These are phyloP conservation scores for Huiozyma naganishii DNA, from an alignment of 805 yeast species.

Conservation along the genomic window DNA sequence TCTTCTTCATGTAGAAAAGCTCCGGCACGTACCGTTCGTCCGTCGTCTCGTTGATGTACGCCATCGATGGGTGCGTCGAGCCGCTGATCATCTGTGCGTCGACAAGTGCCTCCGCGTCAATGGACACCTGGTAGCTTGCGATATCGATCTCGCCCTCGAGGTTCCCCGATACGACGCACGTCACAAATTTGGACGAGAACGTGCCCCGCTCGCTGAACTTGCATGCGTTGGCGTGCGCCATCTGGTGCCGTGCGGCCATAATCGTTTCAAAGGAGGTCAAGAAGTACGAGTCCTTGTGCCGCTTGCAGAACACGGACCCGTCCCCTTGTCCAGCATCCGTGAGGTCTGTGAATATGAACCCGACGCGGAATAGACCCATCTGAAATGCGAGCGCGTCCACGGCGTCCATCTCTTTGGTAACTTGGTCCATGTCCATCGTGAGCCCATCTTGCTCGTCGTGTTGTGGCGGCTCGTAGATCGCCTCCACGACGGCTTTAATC, in stretches of 20 bases:
- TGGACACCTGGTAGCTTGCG: constrained; percentile 79
- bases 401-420: constrained; percentile 30
- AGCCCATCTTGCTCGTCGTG: constrained; percentile 78
- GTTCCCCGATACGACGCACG: constrained; percentile 92
- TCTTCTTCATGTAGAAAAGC: constrained; percentile 69
- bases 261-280: constrained; percentile 77
- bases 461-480: constrained; percentile 90
- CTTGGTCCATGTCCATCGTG: constrained; percentile 41
- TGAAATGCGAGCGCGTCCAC: constrained; percentile 44
- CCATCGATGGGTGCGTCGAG: constrained; percentile 81
- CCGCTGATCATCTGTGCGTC: constrained; percentile 78
- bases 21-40: constrained; percentile 85
- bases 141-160: constrained; percentile 80
- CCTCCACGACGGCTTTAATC: constrained; percentile 85
- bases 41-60: constrained; percentile 68
- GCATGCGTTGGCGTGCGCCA: constrained; percentile 47
- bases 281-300: constrained; percentile 88
- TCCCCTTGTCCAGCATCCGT: constrained; percentile 78
- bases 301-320: constrained; percentile 83
- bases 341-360: constrained; percentile 81
- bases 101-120: constrained; percentile 77
- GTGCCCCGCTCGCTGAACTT: constrained; percentile 51
- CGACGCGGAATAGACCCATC: constrained; percentile 63
- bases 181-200: constrained; percentile 83
- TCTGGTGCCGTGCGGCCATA: constrained; percentile 75